Base-by-base conservation (phyloP, 2,329 filamentous ascomycete species). In the Fusarium decemcellulare region DNA sequence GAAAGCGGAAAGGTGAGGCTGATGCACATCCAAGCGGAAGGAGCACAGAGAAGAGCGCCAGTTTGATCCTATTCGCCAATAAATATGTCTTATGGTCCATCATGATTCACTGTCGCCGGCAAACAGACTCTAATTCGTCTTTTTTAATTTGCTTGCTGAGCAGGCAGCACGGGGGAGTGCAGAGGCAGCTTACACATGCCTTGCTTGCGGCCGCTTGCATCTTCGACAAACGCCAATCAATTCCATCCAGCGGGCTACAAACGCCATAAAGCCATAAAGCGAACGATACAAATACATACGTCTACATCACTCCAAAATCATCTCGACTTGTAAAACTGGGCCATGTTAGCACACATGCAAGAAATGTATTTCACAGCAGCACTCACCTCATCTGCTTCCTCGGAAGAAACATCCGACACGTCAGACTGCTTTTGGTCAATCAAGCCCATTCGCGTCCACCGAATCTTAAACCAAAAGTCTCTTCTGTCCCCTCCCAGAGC, bases 391-490 rank as follows among this genome's bases (percentile, higher is more conserved):
- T 84, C 87, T n/a, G 92, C 94, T 73, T 95, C 91, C 46, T 93
- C 89, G 54, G 89, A 86, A 0, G 86, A 88, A 6, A 95, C 88
- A 32, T 88, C 83, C 1, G 92, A 94, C 16, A 84, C 82, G 44
- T 92, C 89, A 3, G 86, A 88, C 73, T 89, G 83, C 50, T 81
- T 84, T 55, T 85, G 83, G 67, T 92, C 90, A 72, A 98, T 90
- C 76, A 97, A 82, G 0, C 94, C 93, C 59, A 97, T 81, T 71
- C 84, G 88, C 43, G 86, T 88, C 62, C 84, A 87, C 71, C 91
- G 86, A 27, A 97, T 81, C 71, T 87, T 84, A 82, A 89, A 92
- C 94, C 94, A 98, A 81, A 98, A 90, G 75, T 97, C 93, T 67
- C 87, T 87, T 57, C 94, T 84, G 73, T 97, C 92, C 0, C 93